Conservation (phyloP, 352 stramenopile species). For the Phytopythium vexans region DNA sequence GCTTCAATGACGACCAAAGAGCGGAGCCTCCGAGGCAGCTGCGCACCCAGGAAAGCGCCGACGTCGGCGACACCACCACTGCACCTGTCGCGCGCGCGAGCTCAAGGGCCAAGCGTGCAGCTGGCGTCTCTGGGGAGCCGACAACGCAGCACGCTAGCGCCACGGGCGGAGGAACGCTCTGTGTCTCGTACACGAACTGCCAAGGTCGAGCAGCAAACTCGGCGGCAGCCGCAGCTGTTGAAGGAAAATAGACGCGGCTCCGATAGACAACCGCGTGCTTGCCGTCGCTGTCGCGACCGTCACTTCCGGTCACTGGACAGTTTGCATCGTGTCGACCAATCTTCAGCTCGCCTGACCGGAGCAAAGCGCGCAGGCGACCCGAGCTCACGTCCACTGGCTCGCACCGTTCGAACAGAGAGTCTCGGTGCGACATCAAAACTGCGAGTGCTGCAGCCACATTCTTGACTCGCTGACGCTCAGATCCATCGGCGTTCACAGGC, state of each 20-base stretch:
- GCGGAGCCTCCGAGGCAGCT: constrained; percentile 44
- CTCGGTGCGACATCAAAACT: constrained; percentile 29
- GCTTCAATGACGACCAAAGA: constrained; percentile 18
- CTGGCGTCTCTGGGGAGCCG: constrained; percentile 30
- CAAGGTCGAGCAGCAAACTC: not conserved
- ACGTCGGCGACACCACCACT: constrained; percentile 46
- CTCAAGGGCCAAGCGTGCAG: constrained; percentile 26
- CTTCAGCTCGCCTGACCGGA: constrained; percentile 37
- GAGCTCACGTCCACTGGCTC: constrained; percentile 23
- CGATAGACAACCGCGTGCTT: constrained; percentile 31
- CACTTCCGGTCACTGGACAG: constrained; percentile 33
- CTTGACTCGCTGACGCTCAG: constrained; percentile 37
- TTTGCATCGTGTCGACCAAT: constrained; percentile 50
- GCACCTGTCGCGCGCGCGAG: constrained; percentile 25
- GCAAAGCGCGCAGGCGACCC: constrained; percentile 1
- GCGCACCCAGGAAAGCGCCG: constrained; percentile 47
- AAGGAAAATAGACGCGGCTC: constrained; percentile 61
- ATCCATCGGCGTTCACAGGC: constrained; percentile 18
- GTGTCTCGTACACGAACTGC: not conserved
- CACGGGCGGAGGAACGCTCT: constrained; percentile 13
- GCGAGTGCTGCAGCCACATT: constrained; percentile 19
- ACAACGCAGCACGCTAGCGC: constrained; percentile 34
- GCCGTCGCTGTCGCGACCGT: not conserved
- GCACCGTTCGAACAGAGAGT: constrained; percentile 41
- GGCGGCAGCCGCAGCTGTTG: not conserved